Base-by-base conservation (phyloP, 2,329 filamentous ascomycete genomes). In the Xylaria sp. region DNA sequence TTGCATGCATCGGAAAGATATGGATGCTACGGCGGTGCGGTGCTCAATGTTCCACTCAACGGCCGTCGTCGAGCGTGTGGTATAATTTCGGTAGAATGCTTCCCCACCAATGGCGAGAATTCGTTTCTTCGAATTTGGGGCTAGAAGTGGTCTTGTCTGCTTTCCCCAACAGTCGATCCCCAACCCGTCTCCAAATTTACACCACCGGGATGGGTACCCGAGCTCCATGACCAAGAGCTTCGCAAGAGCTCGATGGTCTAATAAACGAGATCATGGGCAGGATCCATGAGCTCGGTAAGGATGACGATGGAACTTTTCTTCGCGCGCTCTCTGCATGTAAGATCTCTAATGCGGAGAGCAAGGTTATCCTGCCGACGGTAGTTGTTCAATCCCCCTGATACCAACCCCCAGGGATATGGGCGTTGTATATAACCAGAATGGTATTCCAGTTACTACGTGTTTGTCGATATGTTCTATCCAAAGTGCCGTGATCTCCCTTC, bases 91-190 rank as follows among this genome's bases (percentile, higher is more conserved):
- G 73, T 62, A 40, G 62, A 75, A 74, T 75, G 65, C 67, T 72
- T 69, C 68, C 71, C 77, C 77, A 78, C 78, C 77, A 79, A 78
- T 79, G 63, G 75, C 53, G 74, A 60, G 60, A 64, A 64, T 23
- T 23, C 35, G 9, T 58, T 42, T 44, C 37, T 13, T 44, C 2
- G n/a, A 44, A 53, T 44, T 60, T 58, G 25, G 32, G 18, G 32
- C n/a, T 3, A 10, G 6, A 54, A 32, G 9, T 21, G 42, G 32
- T 10, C 47, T 42, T 21, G 12, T 37, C 40, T n/a, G 29, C 37
- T 55, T 66, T 50, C 62, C 53, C 64, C 65, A 67, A 67, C 64
- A 37, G 25, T 61, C 47, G 40, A 65, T 71, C 69, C 60, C 68
- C 68, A 70, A 72, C 27, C 64, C 44, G 21, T 70, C 66, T 61